phyloP scores from a whole-genome alignment of 176 grass and related monocot species.

The Guadua angustifolia region DNA sequence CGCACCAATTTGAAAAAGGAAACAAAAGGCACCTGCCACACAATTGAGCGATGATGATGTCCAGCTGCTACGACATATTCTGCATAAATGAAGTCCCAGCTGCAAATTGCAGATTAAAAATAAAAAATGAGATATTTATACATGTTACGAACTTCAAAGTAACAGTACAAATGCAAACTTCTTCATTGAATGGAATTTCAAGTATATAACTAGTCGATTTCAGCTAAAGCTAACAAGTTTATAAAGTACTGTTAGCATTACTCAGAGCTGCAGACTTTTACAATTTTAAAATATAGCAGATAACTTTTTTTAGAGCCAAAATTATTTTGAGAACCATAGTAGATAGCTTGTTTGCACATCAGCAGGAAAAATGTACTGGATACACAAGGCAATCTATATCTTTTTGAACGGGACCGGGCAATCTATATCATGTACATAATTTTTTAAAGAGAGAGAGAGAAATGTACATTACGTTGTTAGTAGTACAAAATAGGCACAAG shows the following conservation, averaged over 20 bases:
- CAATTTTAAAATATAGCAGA: not conserved
- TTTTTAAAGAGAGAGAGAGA: no score
- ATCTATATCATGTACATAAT: not conserved
- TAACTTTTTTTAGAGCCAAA: not conserved
- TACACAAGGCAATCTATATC: not conserved
- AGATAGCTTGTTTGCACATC: not conserved
- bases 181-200: not conserved
- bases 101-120: slow-evolving; percentile 44
- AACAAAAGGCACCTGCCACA: slow-evolving; percentile 75
- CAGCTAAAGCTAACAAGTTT: not conserved
- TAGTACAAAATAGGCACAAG: not conserved
- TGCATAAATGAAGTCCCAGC: slow-evolving; percentile 99
- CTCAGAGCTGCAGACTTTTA: not conserved
- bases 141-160: not conserved
- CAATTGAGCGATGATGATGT: slow-evolving; percentile 89
- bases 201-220: not conserved
- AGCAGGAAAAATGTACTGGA: not conserved
- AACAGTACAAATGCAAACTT: not conserved
- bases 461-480: not conserved
- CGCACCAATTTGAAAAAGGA: slow-evolving; percentile 12
- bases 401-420: not conserved
- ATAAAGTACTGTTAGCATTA: slow-evolving; percentile 13
- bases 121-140: not conserved
- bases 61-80: slow-evolving; percentile 90
- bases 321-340: no score